Conservation (phyloP, 164 flowering plant genomes). For the Buxus sempervirens region DNA sequence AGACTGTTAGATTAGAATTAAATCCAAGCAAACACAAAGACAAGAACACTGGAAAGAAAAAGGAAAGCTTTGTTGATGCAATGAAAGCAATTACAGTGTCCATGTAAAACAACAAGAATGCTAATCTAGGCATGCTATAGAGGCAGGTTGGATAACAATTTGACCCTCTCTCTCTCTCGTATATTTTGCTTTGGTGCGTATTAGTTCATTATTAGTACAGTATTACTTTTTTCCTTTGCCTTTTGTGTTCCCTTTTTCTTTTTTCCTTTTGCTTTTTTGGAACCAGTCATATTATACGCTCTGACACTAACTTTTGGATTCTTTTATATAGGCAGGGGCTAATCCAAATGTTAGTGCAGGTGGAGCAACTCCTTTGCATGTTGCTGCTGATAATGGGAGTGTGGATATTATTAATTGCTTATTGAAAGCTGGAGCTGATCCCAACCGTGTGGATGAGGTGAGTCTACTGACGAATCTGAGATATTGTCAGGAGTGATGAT, state of each 20-base stretch:
- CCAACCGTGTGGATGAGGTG: conserved; percentile 82
- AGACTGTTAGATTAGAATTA: too few relatives aligned
- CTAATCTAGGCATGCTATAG: too few relatives aligned
- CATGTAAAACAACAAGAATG: too few relatives aligned
- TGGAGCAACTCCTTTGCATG: conserved; percentile 91
- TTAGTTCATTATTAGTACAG: background rate
- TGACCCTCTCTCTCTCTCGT: too few relatives aligned
- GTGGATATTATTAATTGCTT: conserved; percentile 62
- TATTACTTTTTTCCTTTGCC: background rate
- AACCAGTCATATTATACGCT: background rate
- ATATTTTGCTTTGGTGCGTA: background rate
- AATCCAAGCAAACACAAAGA: too few relatives aligned
- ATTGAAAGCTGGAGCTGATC: conserved; percentile 91
- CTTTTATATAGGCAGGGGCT: conserved; percentile 71
- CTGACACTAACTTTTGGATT: conserved; percentile 14
- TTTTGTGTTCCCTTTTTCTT: background rate
- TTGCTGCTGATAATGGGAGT: conserved; percentile 86
- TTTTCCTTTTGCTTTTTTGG: background rate
- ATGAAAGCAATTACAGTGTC: too few relatives aligned
- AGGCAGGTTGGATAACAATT: too few relatives aligned
- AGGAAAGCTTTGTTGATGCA: too few relatives aligned
- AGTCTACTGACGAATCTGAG: conserved; percentile 5
- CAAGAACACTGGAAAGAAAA: too few relatives aligned
- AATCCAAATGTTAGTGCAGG: conserved; percentile 74
- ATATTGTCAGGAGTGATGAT: background rate